Conservation (phyloP, 2,329 filamentous ascomycete species). For the Penicillium sp. region DNA sequence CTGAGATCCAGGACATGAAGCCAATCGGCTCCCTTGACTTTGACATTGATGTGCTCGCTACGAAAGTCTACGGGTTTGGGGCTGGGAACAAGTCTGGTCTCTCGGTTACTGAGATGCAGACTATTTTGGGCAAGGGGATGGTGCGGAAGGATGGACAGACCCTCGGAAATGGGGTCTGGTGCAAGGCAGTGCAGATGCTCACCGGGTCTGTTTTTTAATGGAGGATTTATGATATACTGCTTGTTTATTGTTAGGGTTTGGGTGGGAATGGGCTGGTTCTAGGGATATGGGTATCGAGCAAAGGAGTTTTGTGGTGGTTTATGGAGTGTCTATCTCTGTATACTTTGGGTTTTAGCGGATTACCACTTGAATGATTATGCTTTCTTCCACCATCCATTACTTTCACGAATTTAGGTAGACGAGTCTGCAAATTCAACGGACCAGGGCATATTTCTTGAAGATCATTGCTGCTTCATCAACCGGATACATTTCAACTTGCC, state of each 20-base stretch:
- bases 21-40: conserved; percentile 36
- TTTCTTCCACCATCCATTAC: background rate
- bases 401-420: background rate
- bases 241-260: conserved; percentile 6
- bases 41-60: conserved; percentile 42
- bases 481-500: background rate
- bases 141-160: conserved; percentile 16
- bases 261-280: conserved; percentile 2
- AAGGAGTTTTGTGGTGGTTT: background rate
- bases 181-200: conserved; percentile 40
- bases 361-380: conserved; percentile 10
- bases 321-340: background rate
- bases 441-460: background rate
- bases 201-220: conserved; percentile 38
- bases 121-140: conserved; percentile 36
- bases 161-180: conserved; percentile 44
- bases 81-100: conserved; percentile 29
- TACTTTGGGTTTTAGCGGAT: conserved; percentile 8
- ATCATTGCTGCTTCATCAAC: background rate
- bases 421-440: background rate
- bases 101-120: conserved; percentile 40
- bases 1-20: conserved; percentile 15
- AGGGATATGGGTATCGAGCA: conserved; percentile 4
- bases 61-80: conserved; percentile 46
- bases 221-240: conserved; percentile 4